phyloP scores from a whole-genome alignment of 176 grass and related monocot genomes.

The Canna indica region DNA sequence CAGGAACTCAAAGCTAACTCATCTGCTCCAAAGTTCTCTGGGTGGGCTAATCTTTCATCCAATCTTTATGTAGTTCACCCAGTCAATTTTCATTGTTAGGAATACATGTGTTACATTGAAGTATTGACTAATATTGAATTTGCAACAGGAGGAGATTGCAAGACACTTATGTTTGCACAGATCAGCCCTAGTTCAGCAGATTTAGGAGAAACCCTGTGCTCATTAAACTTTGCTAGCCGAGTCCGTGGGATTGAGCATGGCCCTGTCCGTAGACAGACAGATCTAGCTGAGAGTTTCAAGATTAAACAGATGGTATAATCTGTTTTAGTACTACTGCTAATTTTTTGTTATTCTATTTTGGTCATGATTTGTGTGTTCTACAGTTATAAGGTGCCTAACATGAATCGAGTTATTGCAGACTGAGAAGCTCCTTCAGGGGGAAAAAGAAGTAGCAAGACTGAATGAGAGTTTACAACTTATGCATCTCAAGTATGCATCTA shows the following conservation, averaged over 20 bases:
- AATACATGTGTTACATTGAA: constrained; percentile 1
- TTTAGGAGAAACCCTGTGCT: constrained; percentile 72
- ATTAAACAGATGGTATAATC: constrained; percentile 70
- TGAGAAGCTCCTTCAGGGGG: constrained; percentile 54
- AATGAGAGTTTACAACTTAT: constrained; percentile 50
- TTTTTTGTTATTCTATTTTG: not conserved
- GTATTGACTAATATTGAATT: constrained; percentile 9
- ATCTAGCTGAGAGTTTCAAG: constrained; percentile 79
- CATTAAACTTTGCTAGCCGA: constrained; percentile 85
- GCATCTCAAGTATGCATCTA: constrained; percentile 69
- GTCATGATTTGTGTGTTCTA: not conserved
- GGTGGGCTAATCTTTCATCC: constrained; percentile 27
- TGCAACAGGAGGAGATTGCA: constrained; percentile 89
- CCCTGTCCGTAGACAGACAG: constrained; percentile 72
- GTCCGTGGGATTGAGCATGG: constrained; percentile 79
- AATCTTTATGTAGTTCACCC: not conserved
- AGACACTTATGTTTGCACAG: constrained; percentile 96
- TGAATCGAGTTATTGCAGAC: constrained; percentile 26
- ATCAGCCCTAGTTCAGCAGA: constrained; percentile 86
- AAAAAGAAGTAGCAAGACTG: constrained; percentile 63
- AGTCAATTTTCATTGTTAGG: constrained; percentile 8
- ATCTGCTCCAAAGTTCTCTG: constrained; percentile 87
- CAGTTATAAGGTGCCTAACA: not conserved
- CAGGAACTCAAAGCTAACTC: constrained; percentile 95
- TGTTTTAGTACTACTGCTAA: not conserved